Conservation (phyloP, 441 rosid species). For the Melastoma candidum region DNA sequence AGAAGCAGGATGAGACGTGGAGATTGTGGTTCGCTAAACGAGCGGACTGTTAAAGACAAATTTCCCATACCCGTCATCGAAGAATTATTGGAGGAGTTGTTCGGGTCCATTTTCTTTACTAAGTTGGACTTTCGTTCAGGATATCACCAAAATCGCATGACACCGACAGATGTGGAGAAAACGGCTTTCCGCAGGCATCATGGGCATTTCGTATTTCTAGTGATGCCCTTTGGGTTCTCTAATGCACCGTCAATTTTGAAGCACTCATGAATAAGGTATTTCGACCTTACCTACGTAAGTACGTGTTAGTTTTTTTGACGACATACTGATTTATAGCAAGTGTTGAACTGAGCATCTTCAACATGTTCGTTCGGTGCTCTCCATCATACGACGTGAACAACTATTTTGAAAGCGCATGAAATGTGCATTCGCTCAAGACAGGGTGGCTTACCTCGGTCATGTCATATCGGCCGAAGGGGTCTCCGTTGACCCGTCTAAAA, state of each 20-base stretch:
- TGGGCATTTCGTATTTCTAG: background rate
- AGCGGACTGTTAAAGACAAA: too few species aligned
- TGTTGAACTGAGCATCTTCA: background rate
- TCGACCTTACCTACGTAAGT: background rate
- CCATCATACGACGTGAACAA: background rate
- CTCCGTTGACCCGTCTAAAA: background rate
- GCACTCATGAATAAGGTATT: background rate
- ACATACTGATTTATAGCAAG: constrained; percentile 3
- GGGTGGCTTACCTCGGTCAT: background rate
- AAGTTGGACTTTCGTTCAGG: background rate
- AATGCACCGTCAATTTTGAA: constrained; percentile 1
- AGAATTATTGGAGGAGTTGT: background rate
- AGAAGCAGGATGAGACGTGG: background rate
- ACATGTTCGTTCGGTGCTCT: background rate
- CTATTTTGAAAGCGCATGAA: background rate
- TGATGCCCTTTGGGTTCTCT: background rate
- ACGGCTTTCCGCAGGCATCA: background rate
- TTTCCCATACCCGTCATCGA: background rate
- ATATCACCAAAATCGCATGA: constrained; percentile 1
- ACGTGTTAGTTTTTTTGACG: constrained; percentile 4
- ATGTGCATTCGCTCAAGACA: background rate
- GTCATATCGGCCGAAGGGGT: background rate
- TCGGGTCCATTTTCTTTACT: background rate
- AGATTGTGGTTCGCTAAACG: background rate
- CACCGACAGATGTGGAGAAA: background rate